Evolutionary conservation across 305 asterid genomes (phyloP), one percentile per base, ranked within the genome.

Genomic region (Ilex paraguariensis): DNA sequence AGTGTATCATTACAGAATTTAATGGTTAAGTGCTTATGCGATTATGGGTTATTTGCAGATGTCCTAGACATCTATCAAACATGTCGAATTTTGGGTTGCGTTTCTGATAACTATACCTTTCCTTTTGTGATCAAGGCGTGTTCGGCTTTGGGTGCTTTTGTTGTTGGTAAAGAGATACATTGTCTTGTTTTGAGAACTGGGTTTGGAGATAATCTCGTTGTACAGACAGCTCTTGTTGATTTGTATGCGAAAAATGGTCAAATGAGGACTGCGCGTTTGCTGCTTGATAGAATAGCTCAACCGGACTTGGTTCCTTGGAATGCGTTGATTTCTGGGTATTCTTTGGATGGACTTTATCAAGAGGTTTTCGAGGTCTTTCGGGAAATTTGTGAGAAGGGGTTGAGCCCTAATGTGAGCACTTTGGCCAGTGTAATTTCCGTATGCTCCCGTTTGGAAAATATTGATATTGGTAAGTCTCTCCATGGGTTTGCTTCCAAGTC

Each of bases 51-150:
- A 70, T 80, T 71, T 46, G 77, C 72, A 57, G 77, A 80, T 42
- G 80, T 55, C 62, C 8, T 80, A 12, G 44, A 42, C 52, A 64
- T 80, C 42, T 82, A 75, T 54, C 65, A 31, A 33, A 75, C 53
- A 45, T 84, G 80, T 68, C 77, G 82, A 58, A 14, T 50, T 62
- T 78, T 73, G 4, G 86, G 86, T 51, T 13, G 77, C 63, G 36
- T 58, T 4, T 75, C 87, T 21, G 86, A 84, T 70, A 75, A 80
- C 55, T 87, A 84, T 28, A 80, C 91, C 8, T 82, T 69, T 76
- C 95, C 89, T 40, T 75, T 80, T 16, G 87, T 84, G 57, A 70
- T 87, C 60, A 87, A 84, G 77, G 84, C 95, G 2, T 82, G 83
- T 50, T 73, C 86, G 33, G 77, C 66, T 45, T 48, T 79, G 65